Percentiles rank a stretch among this genome's conserved stretches.
Evolutionary conservation across 2,329 filamentous ascomycete species (phyloP).

Genomic region (Stagonosporopsis rhizophila): DNA sequence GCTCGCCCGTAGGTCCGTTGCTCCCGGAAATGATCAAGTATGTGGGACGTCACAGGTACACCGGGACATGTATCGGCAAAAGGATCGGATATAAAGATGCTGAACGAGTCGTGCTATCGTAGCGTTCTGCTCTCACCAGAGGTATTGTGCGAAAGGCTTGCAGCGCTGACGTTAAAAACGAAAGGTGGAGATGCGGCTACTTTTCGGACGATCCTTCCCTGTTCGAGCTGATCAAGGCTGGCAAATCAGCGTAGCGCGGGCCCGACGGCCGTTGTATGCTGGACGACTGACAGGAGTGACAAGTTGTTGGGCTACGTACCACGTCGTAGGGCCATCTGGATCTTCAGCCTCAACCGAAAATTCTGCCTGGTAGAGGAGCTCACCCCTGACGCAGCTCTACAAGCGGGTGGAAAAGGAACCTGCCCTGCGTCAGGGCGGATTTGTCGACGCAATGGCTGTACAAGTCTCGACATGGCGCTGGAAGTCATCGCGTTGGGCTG

Average conservation of each 20-base stretch:
- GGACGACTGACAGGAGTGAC: slow-evolving; percentile 5
- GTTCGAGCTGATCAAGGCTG: slow-evolving; percentile 4
- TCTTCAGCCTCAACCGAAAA: slow-evolving; percentile 13
- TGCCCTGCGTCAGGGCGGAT: slow-evolving; percentile 5
- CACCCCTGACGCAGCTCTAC: background rate
- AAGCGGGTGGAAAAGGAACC: background rate
- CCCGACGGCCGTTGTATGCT: background rate
- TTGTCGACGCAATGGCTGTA: background rate
- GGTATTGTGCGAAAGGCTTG: slow-evolving; percentile 29
- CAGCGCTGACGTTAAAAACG: slow-evolving; percentile 34
- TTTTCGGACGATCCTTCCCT: slow-evolving; percentile 25
- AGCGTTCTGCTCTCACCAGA: slow-evolving; percentile 14
- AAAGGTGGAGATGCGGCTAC: slow-evolving; percentile 41
- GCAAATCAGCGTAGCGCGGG: slow-evolving; percentile 9
- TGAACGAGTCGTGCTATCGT: slow-evolving; percentile 13
- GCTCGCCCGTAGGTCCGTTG: slow-evolving; percentile 15
- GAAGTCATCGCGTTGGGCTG: background rate
- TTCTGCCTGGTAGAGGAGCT: background rate
- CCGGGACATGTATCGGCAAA: slow-evolving; percentile 19
- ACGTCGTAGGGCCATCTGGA: slow-evolving; percentile 6
- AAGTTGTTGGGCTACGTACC: slow-evolving; percentile 15
- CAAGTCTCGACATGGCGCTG: background rate
- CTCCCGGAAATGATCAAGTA: slow-evolving; percentile 6
- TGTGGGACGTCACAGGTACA: slow-evolving; percentile 18
- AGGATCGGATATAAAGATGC: slow-evolving; percentile 11